phyloP scores from a whole-genome alignment of 2,329 filamentous ascomycete genomes.

The Ophiosphaerella herpotricha region DNA sequence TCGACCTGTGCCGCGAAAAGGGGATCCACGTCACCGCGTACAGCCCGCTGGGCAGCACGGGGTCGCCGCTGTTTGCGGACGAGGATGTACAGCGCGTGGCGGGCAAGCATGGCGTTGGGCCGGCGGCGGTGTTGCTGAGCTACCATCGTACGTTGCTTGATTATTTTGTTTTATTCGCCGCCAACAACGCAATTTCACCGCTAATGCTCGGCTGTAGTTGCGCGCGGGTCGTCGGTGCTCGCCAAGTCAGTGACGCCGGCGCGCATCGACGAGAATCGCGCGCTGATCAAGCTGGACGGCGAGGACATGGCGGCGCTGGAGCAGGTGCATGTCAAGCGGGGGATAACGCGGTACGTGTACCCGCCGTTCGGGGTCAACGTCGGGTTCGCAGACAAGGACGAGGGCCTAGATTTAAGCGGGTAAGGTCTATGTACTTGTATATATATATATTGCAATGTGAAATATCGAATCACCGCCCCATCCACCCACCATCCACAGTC shows the following conservation, averaged over 20 bases:
- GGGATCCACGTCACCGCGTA: conserved; percentile 76
- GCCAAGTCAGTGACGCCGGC: conserved; percentile 72
- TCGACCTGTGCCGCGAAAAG: conserved; percentile 69
- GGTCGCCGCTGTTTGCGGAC: conserved; percentile 54
- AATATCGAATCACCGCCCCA: conserved; percentile 67
- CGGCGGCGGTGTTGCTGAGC: conserved; percentile 67
- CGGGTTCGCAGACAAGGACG: conserved; percentile 55
- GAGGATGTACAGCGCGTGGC: conserved; percentile 54
- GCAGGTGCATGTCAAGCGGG: conserved; percentile 52
- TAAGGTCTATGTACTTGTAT: conserved; percentile 13
- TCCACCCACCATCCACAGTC: conserved; percentile 90
- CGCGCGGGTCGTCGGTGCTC: conserved; percentile 70
- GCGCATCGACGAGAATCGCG: conserved; percentile 72
- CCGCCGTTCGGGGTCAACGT: conserved; percentile 55
- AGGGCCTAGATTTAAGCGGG: conserved; percentile 42
- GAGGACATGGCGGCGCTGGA: conserved; percentile 63
- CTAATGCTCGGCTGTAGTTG: conserved; percentile 53
- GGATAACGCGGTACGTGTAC: conserved; percentile 54
- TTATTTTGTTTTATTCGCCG: no score
- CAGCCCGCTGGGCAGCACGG: conserved; percentile 56
- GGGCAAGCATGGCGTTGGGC: conserved; percentile 54
- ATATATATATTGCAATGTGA: no score
- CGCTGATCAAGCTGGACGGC: conserved; percentile 66
- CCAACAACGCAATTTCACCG: conserved; percentile 30
- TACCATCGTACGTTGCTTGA: conserved; percentile 63